phyloP scores from a whole-genome alignment of 148 eudicot genomes.

The Beta vulgaris region DNA sequence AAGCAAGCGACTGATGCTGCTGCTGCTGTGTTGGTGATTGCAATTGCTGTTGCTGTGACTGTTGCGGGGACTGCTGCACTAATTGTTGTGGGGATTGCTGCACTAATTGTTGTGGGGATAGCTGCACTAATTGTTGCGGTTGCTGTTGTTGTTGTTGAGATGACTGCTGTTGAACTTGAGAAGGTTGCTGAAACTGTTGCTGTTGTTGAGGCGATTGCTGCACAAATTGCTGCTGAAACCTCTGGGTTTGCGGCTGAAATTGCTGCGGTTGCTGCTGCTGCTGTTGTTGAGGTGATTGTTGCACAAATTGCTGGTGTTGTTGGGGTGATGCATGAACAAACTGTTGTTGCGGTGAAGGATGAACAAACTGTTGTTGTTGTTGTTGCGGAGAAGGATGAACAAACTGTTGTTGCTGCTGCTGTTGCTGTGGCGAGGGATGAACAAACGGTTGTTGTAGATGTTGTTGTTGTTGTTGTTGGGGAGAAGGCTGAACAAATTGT shows the following conservation, averaged over 20 bases:
- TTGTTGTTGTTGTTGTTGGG: slow-evolving; percentile 30
- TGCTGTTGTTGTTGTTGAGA: slow-evolving; percentile 10
- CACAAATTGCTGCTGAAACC: slow-evolving; percentile 27
- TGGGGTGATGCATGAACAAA: slow-evolving; percentile 20
- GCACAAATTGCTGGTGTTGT: slow-evolving; percentile 26
- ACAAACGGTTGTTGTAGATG: slow-evolving; percentile 25
- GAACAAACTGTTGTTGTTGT: slow-evolving; percentile 29
- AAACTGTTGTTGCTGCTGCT: slow-evolving; percentile 40
- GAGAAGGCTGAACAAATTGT: slow-evolving; percentile 23
- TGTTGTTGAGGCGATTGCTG: slow-evolving; percentile 38
- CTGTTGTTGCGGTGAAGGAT: slow-evolving; percentile 29
- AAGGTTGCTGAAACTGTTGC: slow-evolving; percentile 27
- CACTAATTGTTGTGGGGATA: slow-evolving; percentile 9
- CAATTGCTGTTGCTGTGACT: neutral
- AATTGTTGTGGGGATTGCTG: slow-evolving; percentile 13
- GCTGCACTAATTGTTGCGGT: slow-evolving; percentile 19
- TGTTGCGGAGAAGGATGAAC: slow-evolving; percentile 31
- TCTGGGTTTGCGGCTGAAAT: slow-evolving; percentile 17
- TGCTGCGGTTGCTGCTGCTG: slow-evolving; percentile 27
- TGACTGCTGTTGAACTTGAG: slow-evolving; percentile 28
- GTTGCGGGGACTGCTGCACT: slow-evolving; percentile 20
- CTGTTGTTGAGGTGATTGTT: slow-evolving; percentile 29
- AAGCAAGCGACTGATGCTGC: slow-evolving; percentile 68
- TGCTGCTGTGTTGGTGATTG: slow-evolving; percentile 27
- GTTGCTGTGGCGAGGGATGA: slow-evolving; percentile 29